Evolutionary conservation across 192 early-diverging fungal genomes (phyloP), one percentile per base, ranked within the genome.

Genomic region (Haplosporangium gracile): DNA sequence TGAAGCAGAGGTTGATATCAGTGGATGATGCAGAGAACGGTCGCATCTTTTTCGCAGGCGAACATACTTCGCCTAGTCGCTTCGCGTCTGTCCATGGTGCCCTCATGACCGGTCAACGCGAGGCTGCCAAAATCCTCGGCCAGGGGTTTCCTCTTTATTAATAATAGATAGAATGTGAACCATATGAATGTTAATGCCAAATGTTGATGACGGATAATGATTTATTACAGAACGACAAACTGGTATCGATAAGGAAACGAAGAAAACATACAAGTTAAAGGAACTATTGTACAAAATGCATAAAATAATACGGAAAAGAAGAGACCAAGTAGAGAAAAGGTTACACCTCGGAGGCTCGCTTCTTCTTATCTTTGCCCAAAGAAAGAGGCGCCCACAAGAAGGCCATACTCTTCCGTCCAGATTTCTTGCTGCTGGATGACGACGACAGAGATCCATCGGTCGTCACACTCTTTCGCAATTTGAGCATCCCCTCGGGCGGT

Each of bases 61-160:
- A 90, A 42, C 89, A 90, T 75, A 88, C 87, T 8, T 82, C 85
- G 0, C n/a, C 45, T 1, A 65, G 73, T n/a, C 78, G 73, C n/a
- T 90, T 90, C 26, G 89, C 85, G 2, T 88, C 86, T 55, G 82
- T 90, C 13, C 90, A 90, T 88, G 90, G 90, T 4, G 90, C 90
- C 18, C 29, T 90, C n/a, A 76, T 89, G 80, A 80, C 80, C 4
- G 90, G 90, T 45, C 72, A 77, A 6, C 74, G 78, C 22, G 89
- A 77, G 43, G 89, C 88, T 7, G 68, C 68, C 34, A 81, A 75
- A 68, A 81, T 81, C 29, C 69, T 81, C 24, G 51, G 57, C 7
- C 78, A 73, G 34, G 2, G 34, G 6, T 13, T 1, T 29, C 36
- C 11, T 13, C 36, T 40, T 34, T 22, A 8, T 26, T 40, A 15